A percentile compares a stretch with the other conserved stretches of the same genome.
phyloP scores from a whole-genome alignment of 345 rosid genomes.

The Dimocarpus longan region DNA sequence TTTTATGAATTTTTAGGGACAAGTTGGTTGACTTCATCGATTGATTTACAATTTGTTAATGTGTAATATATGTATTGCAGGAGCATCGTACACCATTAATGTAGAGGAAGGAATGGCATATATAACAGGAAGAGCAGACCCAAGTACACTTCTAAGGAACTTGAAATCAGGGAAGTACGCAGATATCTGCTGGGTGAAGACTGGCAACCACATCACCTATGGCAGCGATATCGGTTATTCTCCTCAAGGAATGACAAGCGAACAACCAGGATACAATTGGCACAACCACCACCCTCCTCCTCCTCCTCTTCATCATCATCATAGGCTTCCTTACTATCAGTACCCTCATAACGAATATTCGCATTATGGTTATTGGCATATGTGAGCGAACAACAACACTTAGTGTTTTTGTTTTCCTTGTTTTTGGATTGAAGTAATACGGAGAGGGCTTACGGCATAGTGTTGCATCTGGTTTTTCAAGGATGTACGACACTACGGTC shows the following conservation, averaged over 20 bases:
- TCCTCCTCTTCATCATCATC: not conserved
- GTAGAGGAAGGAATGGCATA: slow-evolving; percentile 28
- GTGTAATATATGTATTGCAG: not conserved
- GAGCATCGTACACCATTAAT: slow-evolving; percentile 25
- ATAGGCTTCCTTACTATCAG: not conserved
- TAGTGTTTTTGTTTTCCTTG: too few species aligned
- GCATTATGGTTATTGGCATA: not conserved
- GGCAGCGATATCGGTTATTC: not conserved
- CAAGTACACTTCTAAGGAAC: slow-evolving; percentile 5
- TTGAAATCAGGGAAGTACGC: slow-evolving; percentile 24
- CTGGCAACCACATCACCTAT: slow-evolving; percentile 15
- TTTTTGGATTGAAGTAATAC: too few species aligned
- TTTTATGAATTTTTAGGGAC: too few species aligned
- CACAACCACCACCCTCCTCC: not conserved
- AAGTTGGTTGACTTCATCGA: not conserved
- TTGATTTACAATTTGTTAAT: not conserved
- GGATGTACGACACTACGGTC: too few species aligned
- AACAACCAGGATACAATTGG: slow-evolving; percentile 7
- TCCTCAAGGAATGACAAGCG: not conserved
- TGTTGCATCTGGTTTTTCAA: too few species aligned
- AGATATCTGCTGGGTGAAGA: slow-evolving; percentile 25
- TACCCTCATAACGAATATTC: not conserved
- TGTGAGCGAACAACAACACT: too few species aligned
- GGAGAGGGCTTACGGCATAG: too few species aligned
- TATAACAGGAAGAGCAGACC: slow-evolving; percentile 22